A percentile compares a stretch with the other conserved stretches of the same genome.
Evolutionary conservation across 192 early-diverging fungal genomes (phyloP).

Genomic region (Linnemannia schmuckeri): DNA sequence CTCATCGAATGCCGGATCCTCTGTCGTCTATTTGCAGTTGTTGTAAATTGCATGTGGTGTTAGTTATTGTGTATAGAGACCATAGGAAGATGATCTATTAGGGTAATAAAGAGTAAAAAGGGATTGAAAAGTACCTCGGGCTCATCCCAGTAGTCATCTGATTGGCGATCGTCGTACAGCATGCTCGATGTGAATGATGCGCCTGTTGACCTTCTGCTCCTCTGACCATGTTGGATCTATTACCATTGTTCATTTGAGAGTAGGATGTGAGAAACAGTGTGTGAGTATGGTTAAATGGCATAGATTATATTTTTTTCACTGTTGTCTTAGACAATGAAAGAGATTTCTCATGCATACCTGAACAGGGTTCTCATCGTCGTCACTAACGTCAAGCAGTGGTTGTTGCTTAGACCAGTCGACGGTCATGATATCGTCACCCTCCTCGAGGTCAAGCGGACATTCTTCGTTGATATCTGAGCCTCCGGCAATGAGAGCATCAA

Average conservation of each 20-base stretch:
- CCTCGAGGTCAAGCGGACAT: slow-evolving; percentile 39
- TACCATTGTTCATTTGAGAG: background rate
- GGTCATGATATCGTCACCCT: slow-evolving; percentile 25
- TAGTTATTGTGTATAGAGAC: too few relatives aligned
- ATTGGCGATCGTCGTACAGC: slow-evolving; percentile 14
- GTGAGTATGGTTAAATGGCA: background rate
- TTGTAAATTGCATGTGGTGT: background rate
- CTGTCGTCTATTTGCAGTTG: background rate
- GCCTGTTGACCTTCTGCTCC: background rate
- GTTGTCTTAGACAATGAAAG: slow-evolving; percentile 1
- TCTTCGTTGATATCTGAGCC: slow-evolving; percentile 53
- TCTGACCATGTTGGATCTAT: background rate
- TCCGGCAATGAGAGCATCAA: slow-evolving; percentile 49
- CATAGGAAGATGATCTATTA: background rate
- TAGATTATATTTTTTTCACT: background rate
- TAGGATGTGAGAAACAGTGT: background rate
- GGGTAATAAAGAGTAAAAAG: background rate
- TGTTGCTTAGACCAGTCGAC: slow-evolving; percentile 33
- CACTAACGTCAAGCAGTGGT: background rate
- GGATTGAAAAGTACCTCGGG: slow-evolving; percentile 15
- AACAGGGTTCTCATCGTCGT: background rate
- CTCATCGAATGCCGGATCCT: slow-evolving; percentile 38
- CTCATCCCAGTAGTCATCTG: slow-evolving; percentile 20
- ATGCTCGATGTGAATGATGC: background rate
- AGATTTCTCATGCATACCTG: too few relatives aligned